Conservation (phyloP, 2,329 filamentous ascomycete species). For the Claviceps cyperi region DNA sequence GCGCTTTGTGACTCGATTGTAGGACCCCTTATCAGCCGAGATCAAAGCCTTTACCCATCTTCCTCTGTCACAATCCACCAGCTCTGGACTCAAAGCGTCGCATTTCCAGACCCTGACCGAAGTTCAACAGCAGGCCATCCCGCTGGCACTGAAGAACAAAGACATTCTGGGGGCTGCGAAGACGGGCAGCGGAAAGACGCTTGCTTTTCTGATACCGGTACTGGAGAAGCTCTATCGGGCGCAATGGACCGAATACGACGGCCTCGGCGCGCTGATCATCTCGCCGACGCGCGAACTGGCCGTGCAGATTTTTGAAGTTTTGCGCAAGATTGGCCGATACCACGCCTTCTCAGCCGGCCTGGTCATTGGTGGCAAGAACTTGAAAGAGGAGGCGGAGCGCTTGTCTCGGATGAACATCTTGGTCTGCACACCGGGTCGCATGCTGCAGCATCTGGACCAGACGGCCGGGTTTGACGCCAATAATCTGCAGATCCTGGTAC, state of each 20-base stretch:
- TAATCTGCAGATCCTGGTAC: conserved; percentile 79
- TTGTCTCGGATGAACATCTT: conserved; percentile 90
- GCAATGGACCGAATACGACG: conserved; percentile 82
- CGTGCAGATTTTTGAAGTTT: conserved; percentile 90
- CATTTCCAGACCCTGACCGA: conserved; percentile 88
- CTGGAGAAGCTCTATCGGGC: conserved; percentile 83
- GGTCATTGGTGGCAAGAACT: conserved; percentile 82
- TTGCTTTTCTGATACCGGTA: conserved; percentile 83
- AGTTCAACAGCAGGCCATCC: conserved; percentile 81
- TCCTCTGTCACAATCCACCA: conserved; percentile 70
- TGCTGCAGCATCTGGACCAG: conserved; percentile 91
- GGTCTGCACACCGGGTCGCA: conserved; percentile 85
- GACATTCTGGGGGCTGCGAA: conserved; percentile 93
- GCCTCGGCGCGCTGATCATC: conserved; percentile 81
- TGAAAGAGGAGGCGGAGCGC: conserved; percentile 75
- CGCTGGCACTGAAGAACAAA: conserved; percentile 65
- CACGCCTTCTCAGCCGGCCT: conserved; percentile 86
- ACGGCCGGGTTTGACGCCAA: conserved; percentile 81
- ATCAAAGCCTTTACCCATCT: conserved; percentile 66
- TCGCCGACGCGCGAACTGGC: conserved; percentile 90
- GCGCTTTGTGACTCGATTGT: not conserved
- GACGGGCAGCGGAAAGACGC: conserved; percentile 87
- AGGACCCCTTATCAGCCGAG: conserved; percentile 46
- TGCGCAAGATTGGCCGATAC: conserved; percentile 77
- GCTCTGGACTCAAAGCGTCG: conserved; percentile 63